phyloP scores from a whole-genome alignment of 1,284 basidiomycete species.

The Ceratobasidium papillatum region DNA sequence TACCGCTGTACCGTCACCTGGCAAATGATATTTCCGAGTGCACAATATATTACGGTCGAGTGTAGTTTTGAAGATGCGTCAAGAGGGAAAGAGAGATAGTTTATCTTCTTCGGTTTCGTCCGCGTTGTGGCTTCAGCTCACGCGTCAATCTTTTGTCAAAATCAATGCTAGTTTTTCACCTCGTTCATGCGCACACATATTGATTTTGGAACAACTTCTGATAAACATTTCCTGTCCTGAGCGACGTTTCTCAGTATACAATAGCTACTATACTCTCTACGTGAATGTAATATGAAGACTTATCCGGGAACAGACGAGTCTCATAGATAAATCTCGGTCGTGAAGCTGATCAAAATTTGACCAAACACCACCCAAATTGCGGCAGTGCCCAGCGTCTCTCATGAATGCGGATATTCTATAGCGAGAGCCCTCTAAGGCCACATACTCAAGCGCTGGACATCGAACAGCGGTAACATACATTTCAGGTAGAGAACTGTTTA shows the following conservation, averaged over 20 bases:
- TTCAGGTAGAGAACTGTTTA: neutral
- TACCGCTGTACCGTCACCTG: conserved; percentile 91
- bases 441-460: neutral
- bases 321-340: too few relatives aligned
- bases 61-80: conserved; percentile 65
- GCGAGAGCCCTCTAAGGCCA: too few relatives aligned
- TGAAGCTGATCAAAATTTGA: too few relatives aligned
- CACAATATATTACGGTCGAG: conserved; percentile 79
- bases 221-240: too few relatives aligned
- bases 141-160: conserved; percentile 17
- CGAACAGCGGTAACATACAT: neutral
- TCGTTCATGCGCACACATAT: conserved; percentile 41
- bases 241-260: too few relatives aligned
- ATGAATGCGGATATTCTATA: too few relatives aligned
- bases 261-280: too few relatives aligned
- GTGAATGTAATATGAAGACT: too few relatives aligned
- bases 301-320: too few relatives aligned
- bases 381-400: too few relatives aligned
- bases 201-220: too few relatives aligned
- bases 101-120: conserved; percentile 4
- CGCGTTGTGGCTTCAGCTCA: neutral
- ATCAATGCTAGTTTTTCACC: neutral
- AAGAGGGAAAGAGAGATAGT: neutral
- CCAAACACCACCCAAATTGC: too few relatives aligned
- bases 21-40: conserved; percentile 59